Percentiles rank a stretch among this genome's conserved stretches.
Conservation (phyloP, 805 yeast genomes). For the Kuraishia borneana region DNA sequence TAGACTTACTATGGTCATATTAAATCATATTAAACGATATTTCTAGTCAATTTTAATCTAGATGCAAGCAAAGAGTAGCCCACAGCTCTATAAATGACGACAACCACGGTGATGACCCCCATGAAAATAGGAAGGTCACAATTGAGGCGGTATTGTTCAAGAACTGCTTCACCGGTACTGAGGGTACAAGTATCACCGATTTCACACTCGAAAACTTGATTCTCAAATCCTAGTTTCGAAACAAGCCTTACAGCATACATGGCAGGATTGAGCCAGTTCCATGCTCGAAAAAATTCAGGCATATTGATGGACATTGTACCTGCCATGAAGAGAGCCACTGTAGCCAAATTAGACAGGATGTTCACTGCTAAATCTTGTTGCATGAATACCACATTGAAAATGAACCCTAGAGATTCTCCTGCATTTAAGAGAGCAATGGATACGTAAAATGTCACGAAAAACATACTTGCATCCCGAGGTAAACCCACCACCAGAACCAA, state of each 20-base stretch:
- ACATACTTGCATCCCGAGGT: constrained; percentile 53
- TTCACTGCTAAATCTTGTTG: constrained; percentile 67
- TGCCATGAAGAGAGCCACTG: constrained; percentile 63
- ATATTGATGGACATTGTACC: constrained; percentile 65
- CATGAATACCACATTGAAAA: constrained; percentile 50
- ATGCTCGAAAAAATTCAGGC: constrained; percentile 50
- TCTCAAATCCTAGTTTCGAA: constrained; percentile 41
- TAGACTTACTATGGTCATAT: no score
- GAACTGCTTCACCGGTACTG: constrained; percentile 37
- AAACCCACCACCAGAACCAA: constrained; percentile 54
- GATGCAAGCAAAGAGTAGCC: constrained; percentile 12
- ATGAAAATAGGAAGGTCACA: constrained; percentile 18
- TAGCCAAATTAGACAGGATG: constrained; percentile 42
- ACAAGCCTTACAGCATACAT: constrained; percentile 48
- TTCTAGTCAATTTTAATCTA: constrained; percentile 3
- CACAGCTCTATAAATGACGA: constrained; percentile 21
- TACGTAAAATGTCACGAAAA: constrained; percentile 43
- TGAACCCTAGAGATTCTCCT: constrained; percentile 69
- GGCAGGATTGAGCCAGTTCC: constrained; percentile 60
- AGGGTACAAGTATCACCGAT: constrained; percentile 28
- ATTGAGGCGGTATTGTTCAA: constrained; percentile 32
- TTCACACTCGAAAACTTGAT: constrained; percentile 34
- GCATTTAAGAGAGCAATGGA: constrained; percentile 40
- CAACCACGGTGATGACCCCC: constrained; percentile 21
- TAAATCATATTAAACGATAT: not conserved